Conservation (phyloP, 2,329 filamentous ascomycete species). For the Huntiella decipiens region DNA sequence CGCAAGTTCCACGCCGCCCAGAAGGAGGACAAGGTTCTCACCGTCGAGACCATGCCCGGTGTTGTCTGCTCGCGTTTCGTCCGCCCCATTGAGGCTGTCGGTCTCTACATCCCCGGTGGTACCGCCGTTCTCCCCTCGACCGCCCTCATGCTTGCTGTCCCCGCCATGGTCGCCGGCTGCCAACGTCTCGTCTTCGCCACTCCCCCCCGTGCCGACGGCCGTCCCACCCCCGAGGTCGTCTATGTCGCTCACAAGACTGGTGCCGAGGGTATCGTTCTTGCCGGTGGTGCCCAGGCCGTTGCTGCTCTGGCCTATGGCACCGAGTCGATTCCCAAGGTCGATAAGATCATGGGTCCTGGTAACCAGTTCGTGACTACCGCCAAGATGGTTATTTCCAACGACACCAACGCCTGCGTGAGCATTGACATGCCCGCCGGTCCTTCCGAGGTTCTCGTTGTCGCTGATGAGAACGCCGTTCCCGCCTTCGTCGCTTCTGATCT, state of each 20-base stretch:
- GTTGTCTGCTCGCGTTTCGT: slow-evolving; percentile 87
- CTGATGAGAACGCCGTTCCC: slow-evolving; percentile 72
- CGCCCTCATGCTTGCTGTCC: slow-evolving; percentile 93
- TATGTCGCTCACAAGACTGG: slow-evolving; percentile 95
- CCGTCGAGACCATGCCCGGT: slow-evolving; percentile 94
- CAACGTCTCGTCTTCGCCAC: slow-evolving; percentile 87
- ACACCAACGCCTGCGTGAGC: slow-evolving; percentile 82
- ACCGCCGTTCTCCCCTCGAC: slow-evolving; percentile 95
- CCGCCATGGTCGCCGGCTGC: slow-evolving; percentile 93
- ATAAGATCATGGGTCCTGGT: slow-evolving; percentile 94
- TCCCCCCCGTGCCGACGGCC: slow-evolving; percentile 74
- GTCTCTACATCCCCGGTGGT: slow-evolving; percentile 85
- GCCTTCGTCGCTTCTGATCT: slow-evolving; percentile 92
- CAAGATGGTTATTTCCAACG: slow-evolving; percentile 96
- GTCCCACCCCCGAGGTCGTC: slow-evolving; percentile 87
- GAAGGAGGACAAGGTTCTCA: slow-evolving; percentile 59
- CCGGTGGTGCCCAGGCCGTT: slow-evolving; percentile 86
- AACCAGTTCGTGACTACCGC: slow-evolving; percentile 98
- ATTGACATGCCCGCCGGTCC: slow-evolving; percentile 98
- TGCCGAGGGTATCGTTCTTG: slow-evolving; percentile 86
- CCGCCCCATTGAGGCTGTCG: slow-evolving; percentile 85
- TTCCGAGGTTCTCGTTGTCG: slow-evolving; percentile 89
- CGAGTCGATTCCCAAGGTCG: slow-evolving; percentile 82
- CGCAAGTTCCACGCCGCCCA: slow-evolving; percentile 85
- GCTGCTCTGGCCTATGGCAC: slow-evolving; percentile 96